Conservation (phyloP, 495 filamentous ascomycete species). For the Chaetomium cochliodes region DNA sequence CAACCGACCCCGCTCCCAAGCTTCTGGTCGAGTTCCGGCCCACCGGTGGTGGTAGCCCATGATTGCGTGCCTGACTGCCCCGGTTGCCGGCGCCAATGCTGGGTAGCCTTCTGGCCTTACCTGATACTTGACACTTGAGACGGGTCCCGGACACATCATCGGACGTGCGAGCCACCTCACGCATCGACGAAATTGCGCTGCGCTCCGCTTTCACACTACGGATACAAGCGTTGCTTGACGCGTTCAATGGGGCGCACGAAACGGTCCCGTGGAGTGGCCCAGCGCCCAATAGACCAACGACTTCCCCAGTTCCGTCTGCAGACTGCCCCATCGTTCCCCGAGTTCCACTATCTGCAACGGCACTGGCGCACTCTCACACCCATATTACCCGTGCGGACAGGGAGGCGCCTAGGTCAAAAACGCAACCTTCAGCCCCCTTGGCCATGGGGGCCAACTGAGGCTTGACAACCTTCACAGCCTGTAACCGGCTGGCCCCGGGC, state of each 20-base stretch:
- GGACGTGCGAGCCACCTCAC: conserved; percentile 14
- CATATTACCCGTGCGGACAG: conserved; percentile 31
- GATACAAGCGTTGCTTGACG: neutral
- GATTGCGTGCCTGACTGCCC: conserved; percentile 12
- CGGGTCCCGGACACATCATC: conserved; percentile 21
- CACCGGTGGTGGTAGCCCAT: neutral
- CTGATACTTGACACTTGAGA: conserved; percentile 24
- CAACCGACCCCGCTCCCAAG: conserved; percentile 8
- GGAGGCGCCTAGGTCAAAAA: conserved; percentile 29
- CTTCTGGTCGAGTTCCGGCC: conserved; percentile 1
- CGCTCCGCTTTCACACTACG: conserved; percentile 24
- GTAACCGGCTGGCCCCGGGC: neutral
- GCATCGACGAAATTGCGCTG: conserved; percentile 32
- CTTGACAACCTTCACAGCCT: neutral
- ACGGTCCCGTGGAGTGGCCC: conserved; percentile 14
- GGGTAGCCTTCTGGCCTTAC: conserved; percentile 7
- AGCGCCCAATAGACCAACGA: conserved; percentile 20
- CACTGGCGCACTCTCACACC: conserved; percentile 29
- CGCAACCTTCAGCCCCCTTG: conserved; percentile 24
- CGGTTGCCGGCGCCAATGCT: conserved; percentile 22
- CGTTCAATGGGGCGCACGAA: conserved; percentile 20
- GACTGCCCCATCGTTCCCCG: conserved; percentile 13
- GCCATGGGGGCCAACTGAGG: conserved; percentile 21
- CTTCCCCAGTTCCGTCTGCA: conserved; percentile 17
- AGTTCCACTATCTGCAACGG: conserved; percentile 22